Evolutionary conservation across 2,329 filamentous ascomycete genomes (phyloP), one percentile per base, ranked within the genome.

Genomic region (Fusarium marasasianum): DNA sequence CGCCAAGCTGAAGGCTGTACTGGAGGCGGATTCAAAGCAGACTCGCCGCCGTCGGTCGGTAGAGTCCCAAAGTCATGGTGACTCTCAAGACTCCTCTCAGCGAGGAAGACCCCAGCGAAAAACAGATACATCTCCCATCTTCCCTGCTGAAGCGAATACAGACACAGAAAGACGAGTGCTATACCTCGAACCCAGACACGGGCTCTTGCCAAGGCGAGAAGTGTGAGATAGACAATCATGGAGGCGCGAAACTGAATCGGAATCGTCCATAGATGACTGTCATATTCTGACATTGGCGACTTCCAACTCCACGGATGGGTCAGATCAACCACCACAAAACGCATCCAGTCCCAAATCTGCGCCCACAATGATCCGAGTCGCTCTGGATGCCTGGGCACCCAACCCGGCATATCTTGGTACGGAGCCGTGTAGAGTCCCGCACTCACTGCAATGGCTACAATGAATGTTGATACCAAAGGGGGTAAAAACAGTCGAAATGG

Each of bases 361-460:
- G 5, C n/a, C 50, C 33, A 54, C 1, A 54, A 17, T 9, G 33
- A 54, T 1, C 24, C n/a, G 0, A 54, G 31, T 2, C 9, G 24
- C 18, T 54, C 33, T 22, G 24, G 50, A 22, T 17, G 33, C 8
- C 50, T 38, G 24, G 50, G 50, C 1, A 38, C n/a, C 50, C 13
- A 54, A 1, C 50, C 50, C 3, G 24, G 50, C 33, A 54, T 54
- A 54, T 54, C 24, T 5, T 54, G 33, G 0, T 38, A 54, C 5
- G 33, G 50, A 54, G 33, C 24, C 0, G n/a, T 1, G 33, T 38
- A 54, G 0, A 38, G 2, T 3, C 50, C 50, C 0, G 33, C 33
- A 6, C 7, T 38, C 3, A 54, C 33, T 37, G 33, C 13, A 6
- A 38, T 15, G 3, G 18, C 24, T 0, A 38, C 33, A 1, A 26